Base-by-base conservation (phyloP, 2,329 filamentous ascomycete species). In the Xylaria sp. region DNA sequence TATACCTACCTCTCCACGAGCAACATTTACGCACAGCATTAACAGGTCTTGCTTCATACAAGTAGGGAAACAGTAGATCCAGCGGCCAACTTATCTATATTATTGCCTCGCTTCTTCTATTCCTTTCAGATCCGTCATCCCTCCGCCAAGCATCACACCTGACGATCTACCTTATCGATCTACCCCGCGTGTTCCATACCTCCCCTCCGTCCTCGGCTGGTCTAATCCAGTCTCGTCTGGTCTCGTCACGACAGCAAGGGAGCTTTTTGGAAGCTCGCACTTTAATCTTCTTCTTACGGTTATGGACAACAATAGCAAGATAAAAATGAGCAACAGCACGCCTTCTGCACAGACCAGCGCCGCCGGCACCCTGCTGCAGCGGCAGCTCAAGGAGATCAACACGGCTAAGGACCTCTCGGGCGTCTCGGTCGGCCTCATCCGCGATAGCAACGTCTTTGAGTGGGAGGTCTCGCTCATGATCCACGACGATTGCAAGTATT, bases 401-500 rank as follows among this genome's bases (percentile, higher is more conserved):
- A 90, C 88, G 28, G 91, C 93, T 80, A 95, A 94, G 79, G 94
- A 97, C 81, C 92, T 98, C 56, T 94, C 94, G 0, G 96, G 95
- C 63, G 97, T 98, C 78, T 98, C 94, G 71, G 97, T 94, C 76
- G 96, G 96, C 0, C 85, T 99, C 52, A 90, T 94, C 62, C 90
- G 91, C 76, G 92, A 92, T 80, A 92, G 84, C 82, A 97, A 97
- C 79, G 90, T 98, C 10, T 98, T 98, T 74, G 92, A 97, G 84
- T 99, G 96, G 96, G 94, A 98, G 81, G 94, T 98, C 23, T 97
- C 98, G 92, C 89, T 99, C 70, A 98, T 99, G 95, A 95, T 98
- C 73, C 94, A 90, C 71, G 94, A 98, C 76, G 94, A 97, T 78
- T 94, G 92, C 82, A 95, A 94, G 82, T 92, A 93, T 81, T 98